Conservation (phyloP, 2,329 filamentous ascomycete species). For the Rhinocladiella mackenziei region DNA sequence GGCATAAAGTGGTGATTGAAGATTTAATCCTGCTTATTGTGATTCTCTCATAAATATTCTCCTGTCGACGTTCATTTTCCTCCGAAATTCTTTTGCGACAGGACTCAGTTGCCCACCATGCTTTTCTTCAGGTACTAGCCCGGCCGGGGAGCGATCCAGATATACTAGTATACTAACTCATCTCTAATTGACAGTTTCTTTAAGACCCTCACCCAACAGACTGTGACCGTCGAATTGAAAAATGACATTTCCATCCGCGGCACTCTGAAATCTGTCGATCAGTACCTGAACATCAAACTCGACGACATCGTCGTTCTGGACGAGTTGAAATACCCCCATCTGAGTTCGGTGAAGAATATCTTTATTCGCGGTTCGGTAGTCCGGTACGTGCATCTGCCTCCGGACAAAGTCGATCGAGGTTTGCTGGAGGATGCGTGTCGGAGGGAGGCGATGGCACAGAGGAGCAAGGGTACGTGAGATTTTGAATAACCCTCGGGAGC, state of each 20-base stretch:
- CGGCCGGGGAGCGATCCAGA: not conserved
- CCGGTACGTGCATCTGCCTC: conserved; percentile 84
- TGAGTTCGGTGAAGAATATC: conserved; percentile 88
- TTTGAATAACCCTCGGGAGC: too few species aligned
- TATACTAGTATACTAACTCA: not conserved
- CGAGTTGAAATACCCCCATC: conserved; percentile 88
- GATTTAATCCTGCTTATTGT: too few species aligned
- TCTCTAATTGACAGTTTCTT: conserved; percentile 59
- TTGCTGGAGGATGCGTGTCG: conserved; percentile 86
- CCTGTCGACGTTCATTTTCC: too few species aligned
- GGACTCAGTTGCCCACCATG: conserved; percentile 5
- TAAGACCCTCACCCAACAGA: conserved; percentile 95
- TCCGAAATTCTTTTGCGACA: too few species aligned
- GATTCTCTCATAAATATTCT: too few species aligned
- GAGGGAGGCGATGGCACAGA: conserved; percentile 57
- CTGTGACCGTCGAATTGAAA: conserved; percentile 98
- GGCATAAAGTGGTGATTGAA: too few species aligned
- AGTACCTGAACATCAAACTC: conserved; percentile 98
- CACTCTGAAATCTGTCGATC: conserved; percentile 93
- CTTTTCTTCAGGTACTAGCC: conserved; percentile 23
- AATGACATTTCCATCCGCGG: conserved; percentile 98
- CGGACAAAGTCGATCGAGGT: conserved; percentile 75
- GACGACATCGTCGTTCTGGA: conserved; percentile 92
- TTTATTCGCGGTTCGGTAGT: conserved; percentile 93
- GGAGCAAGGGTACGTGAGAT: conserved; percentile 17